phyloP scores from a whole-genome alignment of 257 asterid genomes.

The Nicotiana sylvestris region DNA sequence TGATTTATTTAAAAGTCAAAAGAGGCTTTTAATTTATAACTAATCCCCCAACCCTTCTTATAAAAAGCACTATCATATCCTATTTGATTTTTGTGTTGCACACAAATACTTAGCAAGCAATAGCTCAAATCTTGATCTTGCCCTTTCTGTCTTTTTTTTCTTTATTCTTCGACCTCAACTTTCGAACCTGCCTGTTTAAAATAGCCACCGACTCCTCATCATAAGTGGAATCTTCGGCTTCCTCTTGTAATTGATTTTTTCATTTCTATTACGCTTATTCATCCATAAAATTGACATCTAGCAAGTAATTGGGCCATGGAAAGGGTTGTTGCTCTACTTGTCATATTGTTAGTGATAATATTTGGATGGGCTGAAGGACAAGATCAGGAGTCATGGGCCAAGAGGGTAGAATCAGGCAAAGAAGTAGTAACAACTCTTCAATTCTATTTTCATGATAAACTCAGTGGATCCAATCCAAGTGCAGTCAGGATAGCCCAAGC shows the following conservation, averaged over 20 bases:
- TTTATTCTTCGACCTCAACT: too few relatives aligned
- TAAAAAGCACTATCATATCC: background rate
- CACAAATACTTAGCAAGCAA: background rate
- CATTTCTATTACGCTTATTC: too few relatives aligned
- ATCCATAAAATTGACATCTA: too few relatives aligned
- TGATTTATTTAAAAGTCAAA: background rate
- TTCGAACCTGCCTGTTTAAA: too few relatives aligned
- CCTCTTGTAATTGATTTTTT: background rate
- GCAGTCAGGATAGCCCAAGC: conserved; percentile 49
- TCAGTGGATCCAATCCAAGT: conserved; percentile 60
- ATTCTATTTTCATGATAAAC: conserved; percentile 68
- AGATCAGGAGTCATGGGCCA: conserved; percentile 32
- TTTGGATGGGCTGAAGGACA: conserved; percentile 22
- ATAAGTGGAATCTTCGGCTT: background rate
- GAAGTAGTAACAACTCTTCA: conserved; percentile 63
- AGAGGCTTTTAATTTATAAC: background rate
- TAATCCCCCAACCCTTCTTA: background rate
- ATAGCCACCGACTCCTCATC: too few relatives aligned
- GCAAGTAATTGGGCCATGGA: conserved; percentile 19
- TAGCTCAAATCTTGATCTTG: background rate
- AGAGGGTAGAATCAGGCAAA: conserved; percentile 33
- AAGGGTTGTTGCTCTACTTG: background rate
- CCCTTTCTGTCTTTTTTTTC: background rate
- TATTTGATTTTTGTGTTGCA: background rate
- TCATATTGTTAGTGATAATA: conserved; percentile 9